Percentiles rank a stretch among this genome's conserved stretches.
Conservation (phyloP, 345 rosid genomes). For the Populus simonii region DNA sequence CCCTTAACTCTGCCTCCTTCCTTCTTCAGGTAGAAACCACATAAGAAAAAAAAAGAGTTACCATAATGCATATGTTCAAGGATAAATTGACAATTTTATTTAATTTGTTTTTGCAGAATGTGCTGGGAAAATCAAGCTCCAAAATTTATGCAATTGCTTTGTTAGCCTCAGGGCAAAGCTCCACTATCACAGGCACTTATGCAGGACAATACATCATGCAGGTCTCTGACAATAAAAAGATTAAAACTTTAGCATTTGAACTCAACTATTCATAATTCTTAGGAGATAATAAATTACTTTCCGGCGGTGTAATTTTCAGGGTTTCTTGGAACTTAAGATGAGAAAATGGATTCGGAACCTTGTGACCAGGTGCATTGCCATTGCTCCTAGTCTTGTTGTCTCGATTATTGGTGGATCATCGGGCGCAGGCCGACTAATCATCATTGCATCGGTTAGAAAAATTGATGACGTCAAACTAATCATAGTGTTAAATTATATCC, state of each 20-base stretch:
- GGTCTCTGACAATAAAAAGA: constrained; percentile 14
- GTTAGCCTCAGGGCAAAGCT: constrained; percentile 71
- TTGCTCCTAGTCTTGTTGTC: constrained; percentile 58
- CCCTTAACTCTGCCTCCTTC: constrained; percentile 65
- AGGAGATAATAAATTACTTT: not conserved
- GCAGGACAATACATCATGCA: constrained; percentile 73
- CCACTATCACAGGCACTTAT: constrained; percentile 64
- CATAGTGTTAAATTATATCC: not conserved
- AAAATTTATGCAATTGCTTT: constrained; percentile 55
- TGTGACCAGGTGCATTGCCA: constrained; percentile 58
- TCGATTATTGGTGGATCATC: constrained; percentile 55
- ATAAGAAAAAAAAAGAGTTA: not conserved
- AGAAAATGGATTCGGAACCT: constrained; percentile 54
- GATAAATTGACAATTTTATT: not conserved
- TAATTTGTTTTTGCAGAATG: constrained; percentile 42
- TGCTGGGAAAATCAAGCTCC: constrained; percentile 57
- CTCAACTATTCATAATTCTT: not conserved
- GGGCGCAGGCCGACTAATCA: constrained; percentile 56
- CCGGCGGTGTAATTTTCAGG: constrained; percentile 27
- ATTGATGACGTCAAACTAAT: no score
- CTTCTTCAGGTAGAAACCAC: constrained; percentile 49
- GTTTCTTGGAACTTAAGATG: constrained; percentile 64
- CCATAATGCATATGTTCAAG: not conserved
- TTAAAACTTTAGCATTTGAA: no score
- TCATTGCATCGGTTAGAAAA: constrained; percentile 56